These are phyloP conservation scores for Zalaria sp. DNA, from an alignment of 2,329 filamentous ascomycete genomes.

Conservation along the genomic window DNA sequence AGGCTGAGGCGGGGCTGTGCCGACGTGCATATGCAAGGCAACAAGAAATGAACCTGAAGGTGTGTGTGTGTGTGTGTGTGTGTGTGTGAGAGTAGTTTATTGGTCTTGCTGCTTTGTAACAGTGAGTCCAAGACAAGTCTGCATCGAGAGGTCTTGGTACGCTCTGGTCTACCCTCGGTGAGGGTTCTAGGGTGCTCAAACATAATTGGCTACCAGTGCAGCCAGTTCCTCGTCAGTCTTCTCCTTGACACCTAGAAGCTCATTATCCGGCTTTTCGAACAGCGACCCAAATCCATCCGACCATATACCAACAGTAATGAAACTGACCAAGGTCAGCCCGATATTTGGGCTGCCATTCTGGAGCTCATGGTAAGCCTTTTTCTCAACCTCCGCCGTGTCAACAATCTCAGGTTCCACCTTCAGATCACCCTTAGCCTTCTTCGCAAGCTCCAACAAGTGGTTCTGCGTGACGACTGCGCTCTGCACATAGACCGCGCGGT, in stretches of 20 bases:
- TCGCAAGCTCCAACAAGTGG: constrained; percentile 19
- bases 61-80: too few relatives aligned
- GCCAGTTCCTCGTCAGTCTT: constrained; percentile 15
- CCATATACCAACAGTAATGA: constrained; percentile 16
- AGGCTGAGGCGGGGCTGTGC: too few relatives aligned
- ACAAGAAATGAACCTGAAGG: too few relatives aligned
- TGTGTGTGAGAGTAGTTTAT: too few relatives aligned
- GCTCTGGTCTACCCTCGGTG: too few relatives aligned
- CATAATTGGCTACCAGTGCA: constrained; percentile 9
- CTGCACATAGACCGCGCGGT: constrained; percentile 23
- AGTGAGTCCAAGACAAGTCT: too few relatives aligned
- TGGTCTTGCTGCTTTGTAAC: too few relatives aligned
- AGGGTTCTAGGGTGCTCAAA: too few relatives aligned
- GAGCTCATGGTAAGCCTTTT: constrained; percentile 16
- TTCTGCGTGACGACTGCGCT: constrained; percentile 21
- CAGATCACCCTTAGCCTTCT: constrained; percentile 11
- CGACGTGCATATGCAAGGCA: too few relatives aligned
- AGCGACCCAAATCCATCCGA: constrained; percentile 18
- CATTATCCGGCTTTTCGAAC: constrained; percentile 19
- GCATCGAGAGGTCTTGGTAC: too few relatives aligned
- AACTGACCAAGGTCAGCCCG: constrained; percentile 12
- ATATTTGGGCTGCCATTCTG: constrained; percentile 10
- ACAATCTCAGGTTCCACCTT: constrained; percentile 6
- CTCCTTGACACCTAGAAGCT: constrained; percentile 20
- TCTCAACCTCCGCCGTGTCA: constrained; percentile 14